These are phyloP conservation scores for Magnaporthiopsis incrustans DNA, from an alignment of 2,329 filamentous ascomycete species.

Conservation along the genomic window DNA sequence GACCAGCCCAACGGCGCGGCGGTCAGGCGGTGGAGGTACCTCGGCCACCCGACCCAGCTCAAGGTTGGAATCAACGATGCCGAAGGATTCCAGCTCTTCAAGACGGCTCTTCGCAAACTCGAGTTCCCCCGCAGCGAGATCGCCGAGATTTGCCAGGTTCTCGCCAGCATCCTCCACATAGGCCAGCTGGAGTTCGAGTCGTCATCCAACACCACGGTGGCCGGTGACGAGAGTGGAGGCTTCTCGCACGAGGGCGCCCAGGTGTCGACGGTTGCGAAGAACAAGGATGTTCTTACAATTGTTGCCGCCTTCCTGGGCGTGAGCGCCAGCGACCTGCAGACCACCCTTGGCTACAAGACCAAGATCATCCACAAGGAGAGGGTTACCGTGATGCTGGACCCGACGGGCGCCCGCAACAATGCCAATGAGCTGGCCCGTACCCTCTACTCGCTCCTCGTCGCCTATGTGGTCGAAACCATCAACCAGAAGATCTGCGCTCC, in stretches of 20 bases:
- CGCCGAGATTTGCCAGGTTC: slow-evolving; percentile 90
- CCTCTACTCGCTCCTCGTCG: slow-evolving; percentile 86
- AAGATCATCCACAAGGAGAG: slow-evolving; percentile 94
- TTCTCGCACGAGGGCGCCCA: slow-evolving; percentile 93
- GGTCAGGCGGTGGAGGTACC: slow-evolving; percentile 86
- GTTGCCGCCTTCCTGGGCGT: slow-evolving; percentile 94
- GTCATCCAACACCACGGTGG: slow-evolving; percentile 67
- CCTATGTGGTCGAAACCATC: slow-evolving; percentile 86
- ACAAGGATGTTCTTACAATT: slow-evolving; percentile 80
- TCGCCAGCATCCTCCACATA: slow-evolving; percentile 92
- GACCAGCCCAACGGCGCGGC: slow-evolving; percentile 36
- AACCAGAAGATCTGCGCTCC: slow-evolving; percentile 83
- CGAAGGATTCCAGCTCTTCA: slow-evolving; percentile 95
- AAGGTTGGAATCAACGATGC: slow-evolving; percentile 95
- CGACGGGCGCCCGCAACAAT: slow-evolving; percentile 79
- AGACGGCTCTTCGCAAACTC: slow-evolving; percentile 85
- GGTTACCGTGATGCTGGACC: slow-evolving; percentile 97
- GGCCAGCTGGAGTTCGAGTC: slow-evolving; percentile 92
- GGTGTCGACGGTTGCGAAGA: slow-evolving; percentile 78
- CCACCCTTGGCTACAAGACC: slow-evolving; percentile 87
- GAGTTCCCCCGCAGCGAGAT: slow-evolving; percentile 92
- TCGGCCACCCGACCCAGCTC: slow-evolving; percentile 92
- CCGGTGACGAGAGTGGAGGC: slow-evolving; percentile 85
- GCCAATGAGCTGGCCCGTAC: slow-evolving; percentile 92
- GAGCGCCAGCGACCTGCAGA: slow-evolving; percentile 70